phyloP scores from a whole-genome alignment of 225 moss, liverwort and hornwort species.

The Polytrichum formosum region DNA sequence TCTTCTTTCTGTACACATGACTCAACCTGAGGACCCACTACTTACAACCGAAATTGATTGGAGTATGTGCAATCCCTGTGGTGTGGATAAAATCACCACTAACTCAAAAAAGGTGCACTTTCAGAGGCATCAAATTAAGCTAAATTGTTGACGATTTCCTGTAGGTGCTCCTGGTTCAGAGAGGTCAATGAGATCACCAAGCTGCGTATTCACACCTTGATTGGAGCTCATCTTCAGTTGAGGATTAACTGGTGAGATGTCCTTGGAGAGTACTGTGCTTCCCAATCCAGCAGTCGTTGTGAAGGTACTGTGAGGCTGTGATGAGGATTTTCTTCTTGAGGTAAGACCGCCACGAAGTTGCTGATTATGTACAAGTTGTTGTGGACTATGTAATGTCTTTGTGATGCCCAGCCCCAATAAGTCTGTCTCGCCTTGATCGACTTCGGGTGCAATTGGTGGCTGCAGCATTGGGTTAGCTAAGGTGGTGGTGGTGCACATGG shows the following conservation, averaged over 20 bases:
- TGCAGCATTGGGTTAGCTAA: not conserved
- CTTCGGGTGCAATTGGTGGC: not conserved
- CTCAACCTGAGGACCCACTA: too few relatives aligned
- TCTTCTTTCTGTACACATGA: too few relatives aligned
- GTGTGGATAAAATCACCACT: too few relatives aligned
- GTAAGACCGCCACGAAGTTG: not conserved
- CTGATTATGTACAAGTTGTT: too few relatives aligned
- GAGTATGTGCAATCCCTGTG: too few relatives aligned
- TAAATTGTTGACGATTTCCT: too few relatives aligned
- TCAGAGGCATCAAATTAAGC: too few relatives aligned
- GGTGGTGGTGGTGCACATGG: constrained; percentile 5
- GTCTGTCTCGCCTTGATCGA: not conserved
- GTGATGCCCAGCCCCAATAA: not conserved
- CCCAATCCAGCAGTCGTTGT: not conserved
- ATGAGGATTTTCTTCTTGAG: not conserved
- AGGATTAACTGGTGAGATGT: not conserved
- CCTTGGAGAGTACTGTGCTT: not conserved
- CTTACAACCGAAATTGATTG: too few relatives aligned
- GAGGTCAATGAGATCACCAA: constrained; percentile 41
- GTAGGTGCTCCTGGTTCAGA: constrained; percentile 4
- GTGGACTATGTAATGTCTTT: too few relatives aligned
- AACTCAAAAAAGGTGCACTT: too few relatives aligned
- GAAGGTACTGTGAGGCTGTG: not conserved
- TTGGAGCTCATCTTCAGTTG: not conserved
- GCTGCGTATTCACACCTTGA: constrained; percentile 4